Evolutionary conservation across 805 yeast species (phyloP), one percentile per base, ranked within the genome.

Genomic region (Dipodascopsis tothii): DNA sequence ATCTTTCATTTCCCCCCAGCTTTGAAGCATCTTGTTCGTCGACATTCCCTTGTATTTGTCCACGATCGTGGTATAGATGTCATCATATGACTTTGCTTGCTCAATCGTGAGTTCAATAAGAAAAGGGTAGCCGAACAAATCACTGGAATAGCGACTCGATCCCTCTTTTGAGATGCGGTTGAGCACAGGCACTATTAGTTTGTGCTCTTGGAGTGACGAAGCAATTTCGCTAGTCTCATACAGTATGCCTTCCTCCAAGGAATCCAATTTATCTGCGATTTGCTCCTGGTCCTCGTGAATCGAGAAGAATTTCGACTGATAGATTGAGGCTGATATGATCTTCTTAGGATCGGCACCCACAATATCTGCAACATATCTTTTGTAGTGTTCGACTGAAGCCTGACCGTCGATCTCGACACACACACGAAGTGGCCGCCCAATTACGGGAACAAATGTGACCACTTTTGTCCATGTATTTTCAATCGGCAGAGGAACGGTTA

Each of bases 401-500:
- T 77, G 71, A 50, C 81, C 81, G 22, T 71, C 67, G 43, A 92
- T 65, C 56, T 85, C 95, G 9, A 87, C 84, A 50, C 83, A 90
- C 4, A 86, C 64, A 5, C 61, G 39, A 41, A 65, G 63, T 0
- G 80, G 75, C 6, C 61, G 63, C 5, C 78, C 75, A 17, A 65
- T 60, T 30, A 75, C 73, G n/a, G 84, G 78, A 25, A 87, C 72
- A 16, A 85, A 65, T 1, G 73, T 68, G 28, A 90, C 70, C 18
- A 72, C 72, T 33, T 78, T 80, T 25, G 68, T 64, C 95, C 96
- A 88, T 38, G 73, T 69, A 39, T 78, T 75, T 37, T 75, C 75
- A 2, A 81, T 75, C 0, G 97, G 97, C 20, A 90, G 68, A 0
- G 97, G 97, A 35, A 90, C 66, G 0, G 98, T 87, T 51, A 90